Conservation (phyloP, 2,329 filamentous ascomycete species). For the Sclerotinia nivalis region DNA sequence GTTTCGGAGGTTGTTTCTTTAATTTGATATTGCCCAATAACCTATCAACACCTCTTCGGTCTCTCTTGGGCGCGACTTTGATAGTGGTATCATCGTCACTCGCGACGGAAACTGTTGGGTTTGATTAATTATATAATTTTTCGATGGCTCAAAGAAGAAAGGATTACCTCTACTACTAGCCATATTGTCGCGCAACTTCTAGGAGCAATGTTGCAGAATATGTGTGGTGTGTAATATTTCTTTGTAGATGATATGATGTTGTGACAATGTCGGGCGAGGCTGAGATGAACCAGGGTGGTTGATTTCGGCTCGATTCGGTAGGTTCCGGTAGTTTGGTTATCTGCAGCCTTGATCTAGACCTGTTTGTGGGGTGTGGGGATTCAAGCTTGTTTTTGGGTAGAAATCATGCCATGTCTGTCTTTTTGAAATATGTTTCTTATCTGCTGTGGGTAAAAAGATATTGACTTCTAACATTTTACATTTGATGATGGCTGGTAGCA, state of each 20-base stretch:
- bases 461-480: not conserved
- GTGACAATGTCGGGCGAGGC: conserved; percentile 2
- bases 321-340: not conserved
- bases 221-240: conserved; percentile 8
- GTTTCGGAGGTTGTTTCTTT: conserved; percentile 62
- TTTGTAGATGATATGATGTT: conserved; percentile 16
- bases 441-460: not conserved
- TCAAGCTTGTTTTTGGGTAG: not conserved
- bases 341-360: conserved; percentile 5
- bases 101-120: conserved; percentile 26
- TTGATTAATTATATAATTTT: not conserved
- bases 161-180: not conserved
- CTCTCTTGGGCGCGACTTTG: conserved; percentile 59
- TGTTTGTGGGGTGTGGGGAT: conserved; percentile 11
- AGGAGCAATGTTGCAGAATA: not conserved
- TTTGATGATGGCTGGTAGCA: not conserved
- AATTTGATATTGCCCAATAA: conserved; percentile 57
- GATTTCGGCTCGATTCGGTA: not conserved
- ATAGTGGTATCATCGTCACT: conserved; percentile 60
- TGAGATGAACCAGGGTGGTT: not conserved
- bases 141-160: not conserved
- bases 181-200: conserved; percentile 9
- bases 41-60: conserved; percentile 43
- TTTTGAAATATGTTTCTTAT: not conserved
- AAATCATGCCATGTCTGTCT: not conserved